phyloP scores from a whole-genome alignment of 768 basidiomycete genomes.

The Calocera cornea region DNA sequence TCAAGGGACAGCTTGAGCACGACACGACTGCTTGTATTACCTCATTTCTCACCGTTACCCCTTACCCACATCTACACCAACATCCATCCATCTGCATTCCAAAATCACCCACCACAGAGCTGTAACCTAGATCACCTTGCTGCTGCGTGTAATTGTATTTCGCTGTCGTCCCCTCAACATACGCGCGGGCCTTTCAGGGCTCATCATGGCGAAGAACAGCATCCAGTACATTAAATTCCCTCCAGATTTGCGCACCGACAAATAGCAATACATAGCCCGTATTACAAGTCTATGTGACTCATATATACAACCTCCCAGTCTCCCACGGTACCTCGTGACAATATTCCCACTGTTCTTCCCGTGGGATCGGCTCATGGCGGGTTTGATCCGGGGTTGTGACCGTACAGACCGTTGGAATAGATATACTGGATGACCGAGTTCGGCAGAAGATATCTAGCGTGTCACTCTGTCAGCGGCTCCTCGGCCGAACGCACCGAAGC shows the following conservation, averaged over 20 bases:
- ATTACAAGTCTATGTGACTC: not conserved
- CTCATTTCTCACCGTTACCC: constrained; percentile 3
- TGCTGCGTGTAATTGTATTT: constrained; percentile 1
- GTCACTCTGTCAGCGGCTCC: constrained; percentile 52
- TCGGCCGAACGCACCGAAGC: not conserved
- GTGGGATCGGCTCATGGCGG: not conserved
- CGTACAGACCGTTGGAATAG: constrained; percentile 51
- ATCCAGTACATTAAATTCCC: not conserved
- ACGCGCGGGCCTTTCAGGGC: not conserved
- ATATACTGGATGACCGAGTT: constrained; percentile 89
- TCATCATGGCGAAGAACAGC: not conserved
- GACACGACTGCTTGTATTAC: not conserved
- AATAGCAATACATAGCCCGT: not conserved
- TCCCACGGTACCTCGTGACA: too few relatives aligned
- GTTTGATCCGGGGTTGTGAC: not conserved
- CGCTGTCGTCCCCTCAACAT: not conserved
- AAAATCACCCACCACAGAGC: not conserved
- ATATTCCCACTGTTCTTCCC: too few relatives aligned
- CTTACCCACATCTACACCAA: not conserved
- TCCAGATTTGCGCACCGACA: not conserved
- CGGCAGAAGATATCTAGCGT: constrained; percentile 79
- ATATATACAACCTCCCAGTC: not conserved
- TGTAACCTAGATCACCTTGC: not conserved
- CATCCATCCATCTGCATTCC: not conserved
- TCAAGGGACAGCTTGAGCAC: constrained; percentile 3